phyloP scores from a whole-genome alignment of 495 filamentous ascomycete species.

The Aspergillus bridgeri region DNA sequence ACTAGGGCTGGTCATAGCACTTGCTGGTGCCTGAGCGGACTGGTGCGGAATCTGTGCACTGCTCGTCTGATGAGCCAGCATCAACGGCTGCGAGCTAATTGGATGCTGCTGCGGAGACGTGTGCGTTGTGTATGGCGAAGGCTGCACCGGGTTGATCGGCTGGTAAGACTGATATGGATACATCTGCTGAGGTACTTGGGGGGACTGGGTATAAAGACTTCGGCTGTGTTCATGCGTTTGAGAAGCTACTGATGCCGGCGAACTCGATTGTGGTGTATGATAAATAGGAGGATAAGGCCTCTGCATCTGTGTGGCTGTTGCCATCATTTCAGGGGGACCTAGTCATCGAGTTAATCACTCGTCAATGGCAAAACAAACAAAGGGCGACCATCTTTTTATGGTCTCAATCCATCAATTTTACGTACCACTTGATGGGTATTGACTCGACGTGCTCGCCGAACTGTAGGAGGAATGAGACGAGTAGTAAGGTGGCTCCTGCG shows the following conservation, averaged over 20 bases:
- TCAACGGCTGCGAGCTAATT: constrained; percentile 58
- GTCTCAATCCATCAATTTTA: constrained; percentile 4
- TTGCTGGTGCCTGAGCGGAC: constrained; percentile 39
- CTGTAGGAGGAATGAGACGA: constrained; percentile 68
- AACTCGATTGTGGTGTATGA: constrained; percentile 93
- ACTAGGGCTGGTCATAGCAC: constrained; percentile 30
- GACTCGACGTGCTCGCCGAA: constrained; percentile 61
- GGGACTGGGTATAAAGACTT: constrained; percentile 75
- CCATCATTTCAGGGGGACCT: constrained; percentile 93
- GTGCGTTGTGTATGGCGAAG: constrained; percentile 76
- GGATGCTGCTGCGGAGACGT: constrained; percentile 63
- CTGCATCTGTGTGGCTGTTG: constrained; percentile 77
- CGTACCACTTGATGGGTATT: constrained; percentile 80
- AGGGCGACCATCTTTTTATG: not conserved
- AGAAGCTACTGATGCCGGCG: constrained; percentile 92
- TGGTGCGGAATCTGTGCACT: constrained; percentile 57
- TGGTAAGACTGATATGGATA: constrained; percentile 76
- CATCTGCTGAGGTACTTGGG: constrained; percentile 70
- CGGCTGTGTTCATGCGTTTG: constrained; percentile 82
- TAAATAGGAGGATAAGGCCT: constrained; percentile 88
- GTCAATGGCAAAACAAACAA: not conserved
- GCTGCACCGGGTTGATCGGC: constrained; percentile 64
- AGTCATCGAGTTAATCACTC: not conserved
- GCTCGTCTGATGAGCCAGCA: constrained; percentile 66
- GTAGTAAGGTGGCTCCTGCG: constrained; percentile 71